phyloP scores from a whole-genome alignment of 2,329 filamentous ascomycete genomes.

The Corinectria fuckeliana region DNA sequence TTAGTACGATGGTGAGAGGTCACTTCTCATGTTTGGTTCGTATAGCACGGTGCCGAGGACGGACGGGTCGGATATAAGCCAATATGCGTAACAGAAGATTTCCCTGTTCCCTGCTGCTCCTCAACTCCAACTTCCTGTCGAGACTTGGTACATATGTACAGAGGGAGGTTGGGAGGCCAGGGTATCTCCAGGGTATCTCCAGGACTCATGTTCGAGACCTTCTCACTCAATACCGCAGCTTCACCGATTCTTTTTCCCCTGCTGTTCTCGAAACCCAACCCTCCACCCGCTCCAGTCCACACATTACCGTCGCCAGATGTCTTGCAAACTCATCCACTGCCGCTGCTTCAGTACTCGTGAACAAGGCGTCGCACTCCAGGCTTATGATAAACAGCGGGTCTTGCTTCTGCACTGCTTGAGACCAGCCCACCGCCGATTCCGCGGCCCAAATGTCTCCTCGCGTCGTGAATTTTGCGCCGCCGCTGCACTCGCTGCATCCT shows the following conservation, averaged over 20 bases:
- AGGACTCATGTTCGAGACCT: not conserved
- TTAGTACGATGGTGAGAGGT: not conserved
- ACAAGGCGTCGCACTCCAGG: slow-evolving; percentile 3
- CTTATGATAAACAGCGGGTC: slow-evolving; percentile 10
- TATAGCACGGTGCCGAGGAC: not conserved
- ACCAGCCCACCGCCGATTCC: not conserved
- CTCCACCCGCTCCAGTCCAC: slow-evolving; percentile 13
- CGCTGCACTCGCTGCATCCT: slow-evolving; percentile 4
- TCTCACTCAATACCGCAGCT: not conserved
- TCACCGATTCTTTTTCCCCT: not conserved
- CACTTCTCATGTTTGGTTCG: not conserved
- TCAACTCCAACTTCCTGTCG: not conserved
- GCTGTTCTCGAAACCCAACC: slow-evolving; percentile 9
- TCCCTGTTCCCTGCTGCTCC: not conserved
- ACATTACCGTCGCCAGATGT: slow-evolving; percentile 10
- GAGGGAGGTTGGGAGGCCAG: too few relatives aligned
- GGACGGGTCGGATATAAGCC: not conserved
- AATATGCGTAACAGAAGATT: not conserved
- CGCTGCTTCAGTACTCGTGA: not conserved
- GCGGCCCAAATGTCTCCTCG: not conserved
- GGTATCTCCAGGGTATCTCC: too few relatives aligned
- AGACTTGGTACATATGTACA: too few relatives aligned
- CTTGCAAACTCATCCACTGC: slow-evolving; percentile 13
- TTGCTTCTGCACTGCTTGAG: not conserved
- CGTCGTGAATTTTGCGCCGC: slow-evolving; percentile 8